A percentile compares a stretch with the other conserved stretches of the same genome.
phyloP scores from a whole-genome alignment of 164 flowering plant genomes.

The Taxillus chinensis region DNA sequence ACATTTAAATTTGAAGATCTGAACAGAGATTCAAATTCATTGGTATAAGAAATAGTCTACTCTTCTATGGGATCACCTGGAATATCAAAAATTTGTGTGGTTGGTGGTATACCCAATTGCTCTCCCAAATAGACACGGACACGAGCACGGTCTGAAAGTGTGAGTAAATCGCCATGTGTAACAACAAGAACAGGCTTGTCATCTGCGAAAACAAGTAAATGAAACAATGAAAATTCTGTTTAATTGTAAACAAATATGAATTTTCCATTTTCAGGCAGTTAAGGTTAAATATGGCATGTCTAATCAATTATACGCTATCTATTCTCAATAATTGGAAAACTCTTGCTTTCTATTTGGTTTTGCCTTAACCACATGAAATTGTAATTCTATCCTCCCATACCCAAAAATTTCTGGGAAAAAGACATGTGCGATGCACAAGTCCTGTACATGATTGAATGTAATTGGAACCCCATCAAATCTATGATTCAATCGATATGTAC shows the following conservation, averaged over 20 bases:
- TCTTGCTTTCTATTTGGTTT: too few species aligned
- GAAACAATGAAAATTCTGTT: not conserved
- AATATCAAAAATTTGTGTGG: slow-evolving; percentile 71
- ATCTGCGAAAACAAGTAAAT: slow-evolving; percentile 31
- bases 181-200: slow-evolving; percentile 73
- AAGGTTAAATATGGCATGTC: too few species aligned
- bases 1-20: not conserved
- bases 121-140: slow-evolving; percentile 60
- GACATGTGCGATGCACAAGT: too few species aligned
- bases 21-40: not conserved
- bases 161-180: slow-evolving; percentile 78
- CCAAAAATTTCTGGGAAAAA: too few species aligned
- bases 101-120: slow-evolving; percentile 61
- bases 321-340: too few species aligned
- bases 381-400: too few species aligned
- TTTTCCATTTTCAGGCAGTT: too few species aligned
- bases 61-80: slow-evolving; percentile 43
- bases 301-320: too few species aligned
- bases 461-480: too few species aligned
- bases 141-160: slow-evolving; percentile 44
- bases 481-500: too few species aligned
- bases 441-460: too few species aligned
- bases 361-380: too few species aligned
- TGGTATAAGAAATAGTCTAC: not conserved
- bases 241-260: not conserved